These are phyloP conservation scores for Alternaria panax DNA, from an alignment of 2,329 filamentous ascomycete genomes.

Conservation along the genomic window DNA sequence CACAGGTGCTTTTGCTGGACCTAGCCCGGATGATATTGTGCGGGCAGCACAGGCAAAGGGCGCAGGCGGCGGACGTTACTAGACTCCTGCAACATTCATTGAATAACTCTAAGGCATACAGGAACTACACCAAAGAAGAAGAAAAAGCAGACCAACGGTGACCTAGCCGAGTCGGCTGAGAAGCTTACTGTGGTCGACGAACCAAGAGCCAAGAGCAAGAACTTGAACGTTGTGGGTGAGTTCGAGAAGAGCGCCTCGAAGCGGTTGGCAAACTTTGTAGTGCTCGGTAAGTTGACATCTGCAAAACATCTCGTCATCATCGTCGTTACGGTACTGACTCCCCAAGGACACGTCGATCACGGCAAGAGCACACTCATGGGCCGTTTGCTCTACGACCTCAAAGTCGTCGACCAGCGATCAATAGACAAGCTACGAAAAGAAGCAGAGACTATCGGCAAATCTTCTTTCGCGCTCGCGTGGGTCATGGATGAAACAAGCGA, in stretches of 20 bases:
- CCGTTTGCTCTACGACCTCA: constrained; percentile 85
- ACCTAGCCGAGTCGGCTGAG: constrained; percentile 58
- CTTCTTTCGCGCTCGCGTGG: constrained; percentile 96
- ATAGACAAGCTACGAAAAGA: constrained; percentile 88
- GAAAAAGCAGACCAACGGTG: constrained; percentile 26
- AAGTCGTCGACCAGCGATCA: constrained; percentile 85
- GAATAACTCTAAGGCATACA: constrained; percentile 33
- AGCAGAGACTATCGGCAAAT: constrained; percentile 89
- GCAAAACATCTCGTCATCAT: not conserved
- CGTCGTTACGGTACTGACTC: not conserved
- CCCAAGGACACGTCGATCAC: constrained; percentile 85
- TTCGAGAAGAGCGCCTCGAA: constrained; percentile 79
- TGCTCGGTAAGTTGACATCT: constrained; percentile 71
- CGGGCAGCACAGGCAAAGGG: constrained; percentile 74
- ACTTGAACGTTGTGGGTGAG: constrained; percentile 83
- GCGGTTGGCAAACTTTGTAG: constrained; percentile 86
- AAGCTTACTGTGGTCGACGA: constrained; percentile 58
- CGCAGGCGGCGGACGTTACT: constrained; percentile 49
- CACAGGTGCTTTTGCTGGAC: constrained; percentile 74
- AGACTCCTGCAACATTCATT: constrained; percentile 20
- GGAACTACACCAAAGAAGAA: constrained; percentile 41
- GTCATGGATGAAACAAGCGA: constrained; percentile 92
- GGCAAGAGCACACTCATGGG: constrained; percentile 99
- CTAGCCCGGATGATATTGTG: constrained; percentile 91
- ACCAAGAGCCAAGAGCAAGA: constrained; percentile 71